phyloP scores from a whole-genome alignment of 2,329 filamentous ascomycete genomes.

The Paecilomyces dactylethromorphus region DNA sequence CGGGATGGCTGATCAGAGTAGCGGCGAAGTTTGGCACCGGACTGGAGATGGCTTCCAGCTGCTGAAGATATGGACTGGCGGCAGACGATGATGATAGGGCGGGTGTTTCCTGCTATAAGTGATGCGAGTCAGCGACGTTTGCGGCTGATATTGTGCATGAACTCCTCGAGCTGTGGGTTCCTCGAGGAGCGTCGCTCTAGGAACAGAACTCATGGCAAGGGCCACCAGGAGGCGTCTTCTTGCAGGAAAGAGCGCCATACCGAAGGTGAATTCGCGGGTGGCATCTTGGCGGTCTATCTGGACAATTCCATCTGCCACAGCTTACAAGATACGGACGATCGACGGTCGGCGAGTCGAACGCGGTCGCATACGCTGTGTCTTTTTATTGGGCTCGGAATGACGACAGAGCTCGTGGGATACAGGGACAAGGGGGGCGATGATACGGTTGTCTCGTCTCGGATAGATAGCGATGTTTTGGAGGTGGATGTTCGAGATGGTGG shows the following conservation, averaged over 20 bases:
- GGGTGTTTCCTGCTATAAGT: conserved; percentile 18
- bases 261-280: conserved; percentile 38
- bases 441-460: neutral
- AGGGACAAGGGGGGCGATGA: neutral
- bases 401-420: neutral
- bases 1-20: conserved; percentile 41
- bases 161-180: neutral
- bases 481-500: neutral
- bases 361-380: neutral
- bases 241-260: conserved; percentile 24
- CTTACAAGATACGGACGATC: neutral
- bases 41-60: conserved; percentile 41
- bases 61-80: conserved; percentile 39
- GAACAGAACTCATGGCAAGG: conserved; percentile 6
- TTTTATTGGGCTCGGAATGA: neutral
- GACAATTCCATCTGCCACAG: conserved; percentile 4
- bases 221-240: conserved; percentile 6
- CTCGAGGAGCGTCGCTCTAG: neutral
- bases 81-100: conserved; percentile 18
- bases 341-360: neutral
- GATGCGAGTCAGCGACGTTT: conserved; percentile 8
- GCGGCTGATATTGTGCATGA: neutral
- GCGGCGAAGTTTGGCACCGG: conserved; percentile 46
- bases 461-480: neutral
- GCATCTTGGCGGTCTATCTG: conserved; percentile 21